A percentile compares a stretch with the other conserved stretches of the same genome.
These are phyloP conservation scores for Dothideomycetes sp. DNA, from an alignment of 2,329 filamentous ascomycete genomes.

Conservation along the genomic window DNA sequence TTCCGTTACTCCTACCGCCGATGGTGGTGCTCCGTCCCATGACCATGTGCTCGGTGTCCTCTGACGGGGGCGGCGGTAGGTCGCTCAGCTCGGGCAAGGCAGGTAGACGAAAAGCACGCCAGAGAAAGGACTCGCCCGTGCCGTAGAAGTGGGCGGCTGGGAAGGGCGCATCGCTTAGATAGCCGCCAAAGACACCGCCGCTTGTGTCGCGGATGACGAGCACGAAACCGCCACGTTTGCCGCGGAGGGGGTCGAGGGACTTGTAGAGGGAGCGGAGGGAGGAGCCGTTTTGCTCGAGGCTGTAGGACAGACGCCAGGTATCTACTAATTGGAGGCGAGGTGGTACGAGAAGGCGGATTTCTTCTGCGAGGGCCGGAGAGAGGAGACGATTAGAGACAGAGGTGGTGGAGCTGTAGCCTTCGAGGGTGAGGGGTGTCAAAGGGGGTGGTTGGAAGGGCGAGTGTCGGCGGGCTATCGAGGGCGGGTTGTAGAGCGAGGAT, in stretches of 20 bases:
- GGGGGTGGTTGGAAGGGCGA: slow-evolving; percentile 83
- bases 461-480: slow-evolving; percentile 48
- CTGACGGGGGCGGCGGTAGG: slow-evolving; percentile 59
- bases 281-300: slow-evolving; percentile 82
- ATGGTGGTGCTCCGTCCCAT: slow-evolving; percentile 53
- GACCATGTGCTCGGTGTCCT: slow-evolving; percentile 49
- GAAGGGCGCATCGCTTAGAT: slow-evolving; percentile 80
- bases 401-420: slow-evolving; percentile 54
- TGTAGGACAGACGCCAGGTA: slow-evolving; percentile 78
- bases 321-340: slow-evolving; percentile 79
- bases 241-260: slow-evolving; percentile 57
- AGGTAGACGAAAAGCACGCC: slow-evolving; percentile 61
- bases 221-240: slow-evolving; percentile 71
- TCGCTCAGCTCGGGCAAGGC: slow-evolving; percentile 40
- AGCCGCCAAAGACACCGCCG: slow-evolving; percentile 81
- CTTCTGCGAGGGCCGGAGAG: slow-evolving; percentile 67
- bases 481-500: slow-evolving; percentile 47
- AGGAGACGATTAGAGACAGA: slow-evolving; percentile 54
- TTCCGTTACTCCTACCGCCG: slow-evolving; percentile 15
- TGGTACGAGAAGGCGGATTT: slow-evolving; percentile 81
- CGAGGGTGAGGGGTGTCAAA: slow-evolving; percentile 65
- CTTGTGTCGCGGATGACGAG: slow-evolving; percentile 71
- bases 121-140: slow-evolving; percentile 91
- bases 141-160: slow-evolving; percentile 80
- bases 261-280: slow-evolving; percentile 80